A percentile compares a stretch with the other conserved stretches of the same genome.
These are phyloP conservation scores for Zygoascus hellenicus DNA, from an alignment of 1,139 yeast genomes.

Conservation along the genomic window DNA sequence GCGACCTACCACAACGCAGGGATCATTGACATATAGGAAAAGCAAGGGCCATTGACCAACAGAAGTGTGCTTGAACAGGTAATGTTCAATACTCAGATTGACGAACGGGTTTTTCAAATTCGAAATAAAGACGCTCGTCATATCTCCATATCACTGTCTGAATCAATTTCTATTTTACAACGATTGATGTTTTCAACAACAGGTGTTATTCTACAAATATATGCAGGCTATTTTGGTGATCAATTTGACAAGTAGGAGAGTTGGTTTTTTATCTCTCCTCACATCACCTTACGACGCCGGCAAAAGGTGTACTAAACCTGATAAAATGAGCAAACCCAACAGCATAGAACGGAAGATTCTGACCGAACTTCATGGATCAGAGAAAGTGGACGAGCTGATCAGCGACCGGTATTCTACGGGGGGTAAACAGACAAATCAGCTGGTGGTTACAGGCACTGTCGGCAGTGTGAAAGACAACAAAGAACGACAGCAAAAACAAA, in stretches of 20 bases:
- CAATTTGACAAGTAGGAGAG: not conserved
- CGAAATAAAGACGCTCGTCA: constrained; percentile 37
- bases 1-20: constrained; percentile 92
- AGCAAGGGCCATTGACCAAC: constrained; percentile 39
- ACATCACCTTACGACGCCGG: not conserved
- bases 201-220: not conserved
- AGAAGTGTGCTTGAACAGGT: constrained; percentile 63
- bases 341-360: constrained; percentile 49
- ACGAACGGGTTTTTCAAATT: constrained; percentile 57
- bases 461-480: constrained; percentile 18
- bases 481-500: constrained; percentile 22
- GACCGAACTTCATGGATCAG: constrained; percentile 42
- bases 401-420: constrained; percentile 49
- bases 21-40: constrained; percentile 67
- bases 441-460: constrained; percentile 45
- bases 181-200: not conserved
- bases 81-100: constrained; percentile 81
- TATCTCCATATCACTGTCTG: not conserved
- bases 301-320: not conserved
- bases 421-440: constrained; percentile 56
- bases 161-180: not conserved
- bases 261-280: not conserved
- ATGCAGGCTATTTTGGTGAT: not conserved
- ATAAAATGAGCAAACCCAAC: constrained; percentile 2
- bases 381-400: constrained; percentile 45